phyloP scores from a whole-genome alignment of 768 basidiomycete genomes.

The Hygrophorus russula region DNA sequence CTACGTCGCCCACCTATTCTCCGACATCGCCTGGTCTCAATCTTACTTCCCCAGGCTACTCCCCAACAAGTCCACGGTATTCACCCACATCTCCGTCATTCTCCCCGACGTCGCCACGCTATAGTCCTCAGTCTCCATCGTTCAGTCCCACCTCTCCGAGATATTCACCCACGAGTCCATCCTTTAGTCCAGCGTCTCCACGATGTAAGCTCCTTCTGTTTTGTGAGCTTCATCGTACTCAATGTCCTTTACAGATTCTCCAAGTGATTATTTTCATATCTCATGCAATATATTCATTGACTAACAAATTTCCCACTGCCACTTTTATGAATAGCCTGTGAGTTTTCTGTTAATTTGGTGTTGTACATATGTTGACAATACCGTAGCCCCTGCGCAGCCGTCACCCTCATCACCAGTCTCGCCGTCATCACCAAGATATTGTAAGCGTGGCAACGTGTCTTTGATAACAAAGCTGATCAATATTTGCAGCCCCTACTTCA shows the following conservation, averaged over 20 bases:
- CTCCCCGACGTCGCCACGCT: conserved; percentile 77
- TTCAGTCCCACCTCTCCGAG: conserved; percentile 86
- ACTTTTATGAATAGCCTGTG: conserved; percentile 41
- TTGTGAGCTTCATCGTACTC: conserved; percentile 10
- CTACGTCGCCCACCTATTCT: conserved; percentile 78
- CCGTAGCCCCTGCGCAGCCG: conserved; percentile 62
- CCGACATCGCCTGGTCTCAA: conserved; percentile 81
- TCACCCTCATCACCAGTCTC: conserved; percentile 90
- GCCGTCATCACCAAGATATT: conserved; percentile 88
- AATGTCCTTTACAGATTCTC: conserved; percentile 46
- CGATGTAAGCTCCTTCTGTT: conserved; percentile 45
- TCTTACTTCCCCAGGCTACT: conserved; percentile 74
- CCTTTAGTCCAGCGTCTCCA: conserved; percentile 90
- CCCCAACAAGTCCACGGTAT: conserved; percentile 78
- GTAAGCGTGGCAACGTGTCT: conserved; percentile 31
- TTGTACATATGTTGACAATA: conserved; percentile 2
- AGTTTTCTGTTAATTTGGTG: conserved; percentile 17
- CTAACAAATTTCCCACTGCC: conserved; percentile 4
- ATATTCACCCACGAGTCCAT: conserved; percentile 84
- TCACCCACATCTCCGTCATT: conserved; percentile 79
- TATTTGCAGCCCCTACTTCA: conserved; percentile 61
- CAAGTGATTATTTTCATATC: conserved; percentile 42
- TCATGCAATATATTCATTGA: conserved; percentile 14
- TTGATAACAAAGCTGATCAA: conserved; percentile 6
- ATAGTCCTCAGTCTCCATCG: conserved; percentile 83